A percentile compares a stretch with the other conserved stretches of the same genome.
Conservation (phyloP, 331 rosid genomes). For the Cydonia oblonga region DNA sequence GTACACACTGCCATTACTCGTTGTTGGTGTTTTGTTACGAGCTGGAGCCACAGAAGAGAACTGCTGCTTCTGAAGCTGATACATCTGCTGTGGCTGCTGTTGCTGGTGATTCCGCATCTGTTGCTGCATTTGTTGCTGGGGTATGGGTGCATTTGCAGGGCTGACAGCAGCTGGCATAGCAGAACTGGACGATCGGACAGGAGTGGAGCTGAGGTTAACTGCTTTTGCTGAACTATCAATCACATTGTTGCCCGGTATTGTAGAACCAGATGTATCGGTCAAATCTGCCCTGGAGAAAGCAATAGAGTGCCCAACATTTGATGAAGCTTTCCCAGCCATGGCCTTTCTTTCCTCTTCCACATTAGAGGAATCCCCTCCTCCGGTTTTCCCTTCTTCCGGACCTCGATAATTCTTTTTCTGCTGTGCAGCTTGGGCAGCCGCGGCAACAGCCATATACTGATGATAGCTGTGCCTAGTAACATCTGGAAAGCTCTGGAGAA, state of each 20-base stretch:
- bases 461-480: slow-evolving; percentile 33
- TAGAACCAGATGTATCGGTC: slow-evolving; percentile 34
- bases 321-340: slow-evolving; percentile 35
- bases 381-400: slow-evolving; percentile 52
- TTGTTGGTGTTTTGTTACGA: slow-evolving; percentile 46
- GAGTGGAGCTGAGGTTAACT: slow-evolving; percentile 41
- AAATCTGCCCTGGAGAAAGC: slow-evolving; percentile 68
- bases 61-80: slow-evolving; percentile 58
- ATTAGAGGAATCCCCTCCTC: slow-evolving; percentile 38
- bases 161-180: slow-evolving; percentile 35
- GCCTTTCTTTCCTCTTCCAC: slow-evolving; percentile 65
- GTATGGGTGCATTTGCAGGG: slow-evolving; percentile 23
- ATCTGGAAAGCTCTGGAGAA: slow-evolving; percentile 42
- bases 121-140: slow-evolving; percentile 65
- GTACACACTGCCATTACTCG: slow-evolving; percentile 62
- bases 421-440: slow-evolving; percentile 41
- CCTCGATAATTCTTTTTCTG: slow-evolving; percentile 51
- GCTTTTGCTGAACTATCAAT: slow-evolving; percentile 63
- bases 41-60: slow-evolving; percentile 18
- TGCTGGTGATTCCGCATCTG: slow-evolving; percentile 45
- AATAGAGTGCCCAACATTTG: slow-evolving; percentile 56
- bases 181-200: slow-evolving; percentile 40
- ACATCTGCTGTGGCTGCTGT: slow-evolving; percentile 54
- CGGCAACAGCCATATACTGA: slow-evolving; percentile 43
- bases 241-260: slow-evolving; percentile 44